phyloP scores from a whole-genome alignment of 768 basidiomycete species.

The Mycena latifolia region DNA sequence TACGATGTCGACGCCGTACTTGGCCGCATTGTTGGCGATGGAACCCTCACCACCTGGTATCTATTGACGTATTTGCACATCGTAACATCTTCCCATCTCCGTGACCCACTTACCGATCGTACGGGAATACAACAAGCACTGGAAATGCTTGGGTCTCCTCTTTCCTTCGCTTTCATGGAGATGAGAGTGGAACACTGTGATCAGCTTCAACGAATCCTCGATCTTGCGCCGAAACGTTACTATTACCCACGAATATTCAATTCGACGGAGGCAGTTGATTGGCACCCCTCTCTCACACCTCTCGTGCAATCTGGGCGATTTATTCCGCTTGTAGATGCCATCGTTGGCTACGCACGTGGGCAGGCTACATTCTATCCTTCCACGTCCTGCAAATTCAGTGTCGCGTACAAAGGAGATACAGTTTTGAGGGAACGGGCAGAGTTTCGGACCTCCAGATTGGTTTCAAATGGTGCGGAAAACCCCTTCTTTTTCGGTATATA shows the following conservation, averaged over 20 bases:
- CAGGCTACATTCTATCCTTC: conserved; percentile 20
- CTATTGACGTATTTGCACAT: conserved; percentile 60
- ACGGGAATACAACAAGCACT: conserved; percentile 61
- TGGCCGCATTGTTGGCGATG: conserved; percentile 46
- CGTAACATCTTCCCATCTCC: conserved; percentile 53
- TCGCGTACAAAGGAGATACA: background rate
- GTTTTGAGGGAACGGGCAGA: conserved; percentile 14
- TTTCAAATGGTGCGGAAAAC: conserved; percentile 3
- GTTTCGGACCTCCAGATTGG: conserved; percentile 5
- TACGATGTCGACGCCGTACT: conserved; percentile 51
- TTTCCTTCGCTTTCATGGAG: conserved; percentile 54
- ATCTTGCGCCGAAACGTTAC: conserved; percentile 47
- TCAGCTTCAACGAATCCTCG: conserved; percentile 48
- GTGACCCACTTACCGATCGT: conserved; percentile 58
- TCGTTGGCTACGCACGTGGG: conserved; percentile 15
- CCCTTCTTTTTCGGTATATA: too few relatives aligned
- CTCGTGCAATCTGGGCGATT: conserved; percentile 10
- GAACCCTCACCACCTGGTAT: conserved; percentile 42
- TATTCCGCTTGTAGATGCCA: conserved; percentile 5
- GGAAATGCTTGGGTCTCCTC: conserved; percentile 50
- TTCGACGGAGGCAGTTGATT: conserved; percentile 55
- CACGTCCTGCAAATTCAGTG: too few relatives aligned
- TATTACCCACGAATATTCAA: conserved; percentile 54
- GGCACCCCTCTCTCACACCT: conserved; percentile 37
- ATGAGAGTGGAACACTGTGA: conserved; percentile 44